Evolutionary conservation across 345 rosid genomes (phyloP).

Genomic region (Eucalyptus curtisii): DNA sequence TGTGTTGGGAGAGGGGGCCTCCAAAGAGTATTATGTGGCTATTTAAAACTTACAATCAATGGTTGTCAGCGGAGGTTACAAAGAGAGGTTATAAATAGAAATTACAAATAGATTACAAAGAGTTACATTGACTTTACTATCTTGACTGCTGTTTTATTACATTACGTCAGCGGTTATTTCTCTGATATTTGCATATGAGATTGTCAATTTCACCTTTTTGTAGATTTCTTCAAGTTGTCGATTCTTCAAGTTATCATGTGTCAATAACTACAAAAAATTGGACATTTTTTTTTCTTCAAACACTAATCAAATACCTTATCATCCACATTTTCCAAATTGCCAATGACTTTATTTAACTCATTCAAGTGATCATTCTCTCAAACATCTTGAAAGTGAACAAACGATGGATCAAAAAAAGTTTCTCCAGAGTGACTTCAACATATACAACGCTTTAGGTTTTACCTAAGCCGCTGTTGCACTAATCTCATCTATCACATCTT

Average conservation of each 20-base stretch:
- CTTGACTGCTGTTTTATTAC: too few relatives aligned
- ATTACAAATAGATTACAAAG: neutral
- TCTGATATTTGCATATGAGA: too few relatives aligned
- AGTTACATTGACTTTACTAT: neutral
- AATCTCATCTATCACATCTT: neutral
- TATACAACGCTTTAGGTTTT: neutral
- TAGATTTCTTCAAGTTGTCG: neutral
- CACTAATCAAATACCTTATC: neutral
- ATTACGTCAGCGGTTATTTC: too few relatives aligned
- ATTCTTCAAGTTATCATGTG: neutral
- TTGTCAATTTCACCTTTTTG: too few relatives aligned
- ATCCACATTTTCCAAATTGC: neutral
- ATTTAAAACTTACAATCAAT: neutral
- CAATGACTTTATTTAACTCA: too few relatives aligned
- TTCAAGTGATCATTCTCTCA: neutral
- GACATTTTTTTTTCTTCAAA: neutral
- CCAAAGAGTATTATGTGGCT: neutral
- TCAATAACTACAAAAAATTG: neutral
- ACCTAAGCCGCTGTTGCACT: neutral
- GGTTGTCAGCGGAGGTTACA: too few relatives aligned
- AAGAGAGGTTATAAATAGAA: too few relatives aligned
- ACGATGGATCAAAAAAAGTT: neutral
- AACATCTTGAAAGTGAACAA: neutral
- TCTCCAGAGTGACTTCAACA: neutral
- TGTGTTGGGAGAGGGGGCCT: neutral